Evolutionary conservation across 768 basidiomycete genomes (phyloP).

Genomic region (Mycena floridula): DNA sequence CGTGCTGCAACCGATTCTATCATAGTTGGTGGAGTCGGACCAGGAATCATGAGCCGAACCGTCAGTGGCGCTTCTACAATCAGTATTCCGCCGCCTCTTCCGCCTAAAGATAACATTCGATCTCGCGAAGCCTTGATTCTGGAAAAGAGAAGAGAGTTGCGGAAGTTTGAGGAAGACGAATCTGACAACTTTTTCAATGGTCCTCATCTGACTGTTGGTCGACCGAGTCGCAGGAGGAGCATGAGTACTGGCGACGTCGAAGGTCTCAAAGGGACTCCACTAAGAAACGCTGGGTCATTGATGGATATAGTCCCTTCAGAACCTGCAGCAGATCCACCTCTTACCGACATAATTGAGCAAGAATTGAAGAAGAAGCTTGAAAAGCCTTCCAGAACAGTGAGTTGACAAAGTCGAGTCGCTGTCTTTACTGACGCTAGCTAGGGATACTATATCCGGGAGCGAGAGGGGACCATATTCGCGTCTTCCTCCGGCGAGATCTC

Average conservation of each 20-base stretch:
- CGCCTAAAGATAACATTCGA: slow-evolving; percentile 62
- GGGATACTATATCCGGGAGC: slow-evolving; percentile 81
- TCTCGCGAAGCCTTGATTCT: slow-evolving; percentile 63
- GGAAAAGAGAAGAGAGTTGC: slow-evolving; percentile 61
- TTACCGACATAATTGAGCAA: slow-evolving; percentile 67
- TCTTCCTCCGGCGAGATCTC: slow-evolving; percentile 71
- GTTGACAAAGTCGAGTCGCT: not conserved
- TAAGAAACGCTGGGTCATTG: slow-evolving; percentile 22
- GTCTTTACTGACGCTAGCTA: slow-evolving; percentile 22
- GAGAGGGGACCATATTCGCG: slow-evolving; percentile 72
- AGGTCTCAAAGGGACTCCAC: slow-evolving; percentile 27
- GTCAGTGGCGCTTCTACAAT: slow-evolving; percentile 36
- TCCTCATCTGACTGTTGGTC: slow-evolving; percentile 28
- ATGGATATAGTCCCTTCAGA: slow-evolving; percentile 30
- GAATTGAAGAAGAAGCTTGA: slow-evolving; percentile 60
- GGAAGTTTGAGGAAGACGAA: slow-evolving; percentile 46
- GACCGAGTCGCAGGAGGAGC: slow-evolving; percentile 62
- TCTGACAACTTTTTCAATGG: slow-evolving; percentile 21
- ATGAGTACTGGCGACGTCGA: slow-evolving; percentile 76
- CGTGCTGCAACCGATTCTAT: slow-evolving; percentile 50
- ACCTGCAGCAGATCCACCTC: slow-evolving; percentile 42
- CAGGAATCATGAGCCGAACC: slow-evolving; percentile 32
- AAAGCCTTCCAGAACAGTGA: slow-evolving; percentile 21
- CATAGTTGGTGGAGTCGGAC: slow-evolving; percentile 27
- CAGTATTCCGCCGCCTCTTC: slow-evolving; percentile 38